Evolutionary conservation across 1,284 basidiomycete species (phyloP).

Genomic region (Pseudozyma hubeiensis): DNA sequence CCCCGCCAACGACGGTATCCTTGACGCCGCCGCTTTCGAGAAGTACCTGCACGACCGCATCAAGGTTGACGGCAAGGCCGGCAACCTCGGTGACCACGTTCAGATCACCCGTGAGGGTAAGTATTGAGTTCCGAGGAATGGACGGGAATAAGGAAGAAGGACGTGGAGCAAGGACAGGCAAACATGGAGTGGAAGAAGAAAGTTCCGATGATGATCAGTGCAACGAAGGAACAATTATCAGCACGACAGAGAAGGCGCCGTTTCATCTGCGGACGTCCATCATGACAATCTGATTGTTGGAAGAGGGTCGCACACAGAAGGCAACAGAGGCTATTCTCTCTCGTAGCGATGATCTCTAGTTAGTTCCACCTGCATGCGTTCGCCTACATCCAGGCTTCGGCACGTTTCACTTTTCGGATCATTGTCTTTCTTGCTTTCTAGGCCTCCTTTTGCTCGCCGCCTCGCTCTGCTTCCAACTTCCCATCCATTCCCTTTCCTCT

Average conservation of each 20-base stretch:
- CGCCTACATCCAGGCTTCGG: too few species aligned
- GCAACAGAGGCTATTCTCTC: too few species aligned
- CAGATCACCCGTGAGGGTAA: constrained; percentile 69
- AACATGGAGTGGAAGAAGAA: neutral
- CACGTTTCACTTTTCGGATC: too few species aligned
- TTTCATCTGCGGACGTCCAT: too few species aligned
- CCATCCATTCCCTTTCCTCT: neutral
- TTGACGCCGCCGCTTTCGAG: constrained; percentile 90
- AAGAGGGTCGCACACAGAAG: too few species aligned
- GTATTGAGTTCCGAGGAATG: constrained; percentile 18
- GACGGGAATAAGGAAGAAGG: neutral
- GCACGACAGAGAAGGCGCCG: neutral
- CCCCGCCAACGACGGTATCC: constrained; percentile 88
- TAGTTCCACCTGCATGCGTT: neutral
- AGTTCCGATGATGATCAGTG: neutral
- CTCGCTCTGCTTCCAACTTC: neutral
- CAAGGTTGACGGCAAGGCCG: constrained; percentile 78
- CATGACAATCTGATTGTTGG: too few species aligned
- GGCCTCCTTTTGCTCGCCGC: neutral
- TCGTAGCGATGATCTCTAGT: neutral
- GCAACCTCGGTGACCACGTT: constrained; percentile 74
- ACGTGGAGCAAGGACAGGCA: neutral
- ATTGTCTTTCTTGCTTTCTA: neutral
- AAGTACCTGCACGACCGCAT: constrained; percentile 94
- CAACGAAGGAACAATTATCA: neutral